These are phyloP conservation scores for Skeletonema tropicum DNA, from an alignment of 108 stramenopile genomes.

Conservation along the genomic window DNA sequence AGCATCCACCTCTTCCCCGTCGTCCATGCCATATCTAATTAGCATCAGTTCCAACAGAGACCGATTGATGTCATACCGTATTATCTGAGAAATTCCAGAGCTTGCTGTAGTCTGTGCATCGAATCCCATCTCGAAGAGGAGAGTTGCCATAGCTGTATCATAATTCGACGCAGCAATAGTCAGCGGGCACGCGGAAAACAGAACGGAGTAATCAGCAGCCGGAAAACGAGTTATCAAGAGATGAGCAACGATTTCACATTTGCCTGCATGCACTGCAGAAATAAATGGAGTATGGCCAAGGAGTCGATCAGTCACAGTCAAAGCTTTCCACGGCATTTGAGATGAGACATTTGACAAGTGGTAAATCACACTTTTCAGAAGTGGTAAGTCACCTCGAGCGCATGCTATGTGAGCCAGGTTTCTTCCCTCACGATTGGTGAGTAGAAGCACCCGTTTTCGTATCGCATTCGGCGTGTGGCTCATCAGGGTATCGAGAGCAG, in stretches of 20 bases:
- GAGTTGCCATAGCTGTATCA: slow-evolving; percentile 62
- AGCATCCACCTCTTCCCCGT: background rate
- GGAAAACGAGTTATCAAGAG: slow-evolving; percentile 59
- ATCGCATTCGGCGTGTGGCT: slow-evolving; percentile 25
- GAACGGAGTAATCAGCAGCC: slow-evolving; percentile 11
- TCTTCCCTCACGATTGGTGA: slow-evolving; percentile 50
- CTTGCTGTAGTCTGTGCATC: background rate
- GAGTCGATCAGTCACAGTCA: slow-evolving; percentile 51
- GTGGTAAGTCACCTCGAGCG: slow-evolving; percentile 41
- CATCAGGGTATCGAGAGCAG: slow-evolving; percentile 25
- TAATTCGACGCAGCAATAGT: slow-evolving; percentile 57
- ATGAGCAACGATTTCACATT: slow-evolving; percentile 59
- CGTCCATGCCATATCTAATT: background rate
- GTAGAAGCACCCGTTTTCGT: slow-evolving; percentile 45
- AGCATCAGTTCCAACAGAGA: slow-evolving; percentile 36
- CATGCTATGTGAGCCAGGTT: slow-evolving; percentile 74
- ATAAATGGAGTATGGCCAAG: slow-evolving; percentile 57
- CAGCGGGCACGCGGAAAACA: slow-evolving; percentile 57
- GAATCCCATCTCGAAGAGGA: slow-evolving; percentile 56
- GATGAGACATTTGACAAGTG: background rate
- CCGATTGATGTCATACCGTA: slow-evolving; percentile 21
- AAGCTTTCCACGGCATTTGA: slow-evolving; percentile 41
- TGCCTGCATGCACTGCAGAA: slow-evolving; percentile 62
- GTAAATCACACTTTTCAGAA: slow-evolving; percentile 58
- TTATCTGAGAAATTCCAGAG: background rate